Evolutionary conservation across 306 rosid genomes (phyloP).

Genomic region (Ceratonia siliqua): DNA sequence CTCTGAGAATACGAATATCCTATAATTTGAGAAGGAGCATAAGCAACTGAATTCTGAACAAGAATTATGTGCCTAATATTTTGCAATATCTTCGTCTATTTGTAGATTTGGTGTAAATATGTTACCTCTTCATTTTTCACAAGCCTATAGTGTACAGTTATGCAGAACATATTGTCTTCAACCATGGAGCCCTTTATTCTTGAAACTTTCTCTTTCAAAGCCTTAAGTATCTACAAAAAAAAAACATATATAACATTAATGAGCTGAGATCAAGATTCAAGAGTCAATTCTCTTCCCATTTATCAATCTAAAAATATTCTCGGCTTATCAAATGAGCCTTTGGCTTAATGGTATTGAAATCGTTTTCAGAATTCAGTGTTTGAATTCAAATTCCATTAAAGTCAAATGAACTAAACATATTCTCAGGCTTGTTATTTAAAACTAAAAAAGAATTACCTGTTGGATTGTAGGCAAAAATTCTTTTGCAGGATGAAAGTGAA

Average conservation of each 20-base stretch:
- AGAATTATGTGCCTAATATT: background rate
- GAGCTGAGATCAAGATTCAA: background rate
- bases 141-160: constrained; percentile 51
- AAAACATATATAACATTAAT: background rate
- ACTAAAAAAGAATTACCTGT: constrained; percentile 40
- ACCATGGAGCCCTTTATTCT: constrained; percentile 41
- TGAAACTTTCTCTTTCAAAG: constrained; percentile 30
- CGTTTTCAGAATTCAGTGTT: no score
- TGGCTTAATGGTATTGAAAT: no score
- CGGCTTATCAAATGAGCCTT: no score
- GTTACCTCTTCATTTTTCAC: constrained; percentile 57
- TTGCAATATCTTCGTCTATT: background rate
- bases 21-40: constrained; percentile 27
- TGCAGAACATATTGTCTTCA: constrained; percentile 59
- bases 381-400: no score
- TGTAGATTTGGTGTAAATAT: background rate
- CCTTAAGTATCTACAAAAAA: constrained; percentile 42
- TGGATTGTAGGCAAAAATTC: constrained; percentile 47
- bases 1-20: constrained; percentile 49
- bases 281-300: background rate
- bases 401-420: no score
- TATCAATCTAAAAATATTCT: no score
- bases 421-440: background rate
- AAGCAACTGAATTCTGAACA: background rate
- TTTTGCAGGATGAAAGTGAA: constrained; percentile 52